Conservation (phyloP, 371 early-diverging fungal genomes). For the Mucor indicus region DNA sequence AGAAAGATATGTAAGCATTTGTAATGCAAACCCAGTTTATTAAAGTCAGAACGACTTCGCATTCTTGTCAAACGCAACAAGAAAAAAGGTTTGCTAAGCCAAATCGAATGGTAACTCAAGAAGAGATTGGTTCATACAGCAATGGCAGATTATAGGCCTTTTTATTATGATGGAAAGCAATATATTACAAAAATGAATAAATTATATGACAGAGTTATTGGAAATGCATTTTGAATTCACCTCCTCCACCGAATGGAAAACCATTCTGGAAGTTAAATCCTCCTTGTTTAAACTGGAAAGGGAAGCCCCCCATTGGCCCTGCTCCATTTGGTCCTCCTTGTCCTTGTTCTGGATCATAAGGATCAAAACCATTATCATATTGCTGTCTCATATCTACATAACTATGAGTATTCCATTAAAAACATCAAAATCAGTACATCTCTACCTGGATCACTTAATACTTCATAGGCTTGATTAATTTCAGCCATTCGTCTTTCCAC, state of each 20-base stretch:
- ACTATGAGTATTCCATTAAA: no score
- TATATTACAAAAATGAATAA: no score
- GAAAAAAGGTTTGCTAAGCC: no score
- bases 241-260: constrained; percentile 13
- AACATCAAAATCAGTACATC: neutral
- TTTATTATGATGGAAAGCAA: no score
- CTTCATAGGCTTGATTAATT: constrained; percentile 92
- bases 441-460: constrained; percentile 75
- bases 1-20: no score
- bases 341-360: constrained; percentile 80
- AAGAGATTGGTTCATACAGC: no score
- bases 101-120: no score
- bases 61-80: no score
- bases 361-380: constrained; percentile 92
- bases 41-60: no score
- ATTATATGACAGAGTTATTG: no score
- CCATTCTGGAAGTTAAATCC: constrained; percentile 23
- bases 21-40: no score
- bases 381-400: constrained; percentile 55
- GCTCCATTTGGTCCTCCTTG: constrained; percentile 17
- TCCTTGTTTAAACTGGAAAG: constrained; percentile 40
- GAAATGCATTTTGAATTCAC: constrained; percentile 19
- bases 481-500: constrained; percentile 90
- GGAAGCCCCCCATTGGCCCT: constrained; percentile 35
- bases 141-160: no score